These are phyloP conservation scores for Leccinum fuscescens DNA, from an alignment of 1,284 basidiomycete genomes.

Conservation along the genomic window DNA sequence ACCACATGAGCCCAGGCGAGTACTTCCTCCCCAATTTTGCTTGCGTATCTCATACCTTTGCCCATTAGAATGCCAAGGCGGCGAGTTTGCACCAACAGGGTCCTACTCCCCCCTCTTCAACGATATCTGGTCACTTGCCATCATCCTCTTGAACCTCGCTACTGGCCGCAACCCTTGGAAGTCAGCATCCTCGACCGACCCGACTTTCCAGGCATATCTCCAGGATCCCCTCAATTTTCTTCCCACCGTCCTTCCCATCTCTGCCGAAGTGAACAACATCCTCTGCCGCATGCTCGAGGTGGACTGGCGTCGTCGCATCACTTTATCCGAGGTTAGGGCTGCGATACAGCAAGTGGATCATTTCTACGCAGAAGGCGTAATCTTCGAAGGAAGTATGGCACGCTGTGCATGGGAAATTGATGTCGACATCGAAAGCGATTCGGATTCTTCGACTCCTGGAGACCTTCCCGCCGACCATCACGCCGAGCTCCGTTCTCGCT, in stretches of 20 bases:
- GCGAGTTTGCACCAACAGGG: conserved; percentile 65
- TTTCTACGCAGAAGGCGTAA: conserved; percentile 71
- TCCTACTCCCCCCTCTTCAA: conserved; percentile 86
- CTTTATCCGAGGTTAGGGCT: conserved; percentile 67
- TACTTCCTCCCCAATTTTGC: conserved; percentile 11
- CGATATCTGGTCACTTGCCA: conserved; percentile 98
- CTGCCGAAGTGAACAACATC: conserved; percentile 64
- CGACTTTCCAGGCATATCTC: conserved; percentile 75
- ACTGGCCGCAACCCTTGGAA: conserved; percentile 98
- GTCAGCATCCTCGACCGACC: conserved; percentile 80
- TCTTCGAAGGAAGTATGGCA: conserved; percentile 82
- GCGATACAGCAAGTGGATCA: conserved; percentile 65
- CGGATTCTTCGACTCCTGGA: conserved; percentile 43
- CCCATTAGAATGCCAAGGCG: conserved; percentile 84
- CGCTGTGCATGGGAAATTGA: conserved; percentile 78
- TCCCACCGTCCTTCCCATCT: conserved; percentile 73
- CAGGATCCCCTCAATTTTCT: conserved; percentile 64
- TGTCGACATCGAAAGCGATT: conserved; percentile 61
- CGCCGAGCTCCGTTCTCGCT: conserved; percentile 43
- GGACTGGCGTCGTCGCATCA: conserved; percentile 69
- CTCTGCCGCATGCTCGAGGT: conserved; percentile 70
- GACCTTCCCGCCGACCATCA: conserved; percentile 29
- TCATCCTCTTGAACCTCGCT: conserved; percentile 92
- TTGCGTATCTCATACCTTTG: conserved; percentile 12
- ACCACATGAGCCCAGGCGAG: conserved; percentile 94